A percentile compares a stretch with the other conserved stretches of the same genome.
These are phyloP conservation scores for Vaccinium macrocarpon DNA, from an alignment of 148 eudicot genomes.

Conservation along the genomic window DNA sequence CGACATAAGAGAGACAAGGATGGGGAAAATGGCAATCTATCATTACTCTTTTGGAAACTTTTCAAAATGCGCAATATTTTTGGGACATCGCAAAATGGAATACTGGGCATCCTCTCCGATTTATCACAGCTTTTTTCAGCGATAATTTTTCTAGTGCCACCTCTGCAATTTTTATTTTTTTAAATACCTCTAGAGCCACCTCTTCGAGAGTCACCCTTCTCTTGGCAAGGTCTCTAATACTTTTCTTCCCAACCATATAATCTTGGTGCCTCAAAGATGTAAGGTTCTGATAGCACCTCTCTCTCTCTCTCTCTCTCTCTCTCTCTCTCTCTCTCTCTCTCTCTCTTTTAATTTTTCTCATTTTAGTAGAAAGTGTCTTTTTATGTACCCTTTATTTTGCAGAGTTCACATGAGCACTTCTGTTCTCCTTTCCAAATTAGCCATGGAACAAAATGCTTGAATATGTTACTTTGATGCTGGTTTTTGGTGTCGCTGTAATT, in stretches of 20 bases:
- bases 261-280: neutral
- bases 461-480: neutral
- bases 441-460: neutral
- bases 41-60: no score
- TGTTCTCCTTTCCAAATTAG: neutral
- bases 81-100: no score
- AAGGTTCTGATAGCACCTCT: neutral
- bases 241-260: neutral
- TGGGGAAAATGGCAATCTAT: no score
- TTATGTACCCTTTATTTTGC: neutral
- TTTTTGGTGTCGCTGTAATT: no score
- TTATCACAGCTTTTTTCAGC: neutral
- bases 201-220: neutral
- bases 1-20: no score
- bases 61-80: no score
- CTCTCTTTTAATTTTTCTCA: neutral
- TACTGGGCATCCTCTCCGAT: no score
- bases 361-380: neutral
- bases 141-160: neutral
- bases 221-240: neutral
- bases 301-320: neutral
- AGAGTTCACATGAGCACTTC: neutral
- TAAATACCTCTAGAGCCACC: neutral
- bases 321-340: neutral
- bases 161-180: neutral